Evolutionary conservation across 441 rosid species (phyloP).

Genomic region (Gossypium davidsonii): DNA sequence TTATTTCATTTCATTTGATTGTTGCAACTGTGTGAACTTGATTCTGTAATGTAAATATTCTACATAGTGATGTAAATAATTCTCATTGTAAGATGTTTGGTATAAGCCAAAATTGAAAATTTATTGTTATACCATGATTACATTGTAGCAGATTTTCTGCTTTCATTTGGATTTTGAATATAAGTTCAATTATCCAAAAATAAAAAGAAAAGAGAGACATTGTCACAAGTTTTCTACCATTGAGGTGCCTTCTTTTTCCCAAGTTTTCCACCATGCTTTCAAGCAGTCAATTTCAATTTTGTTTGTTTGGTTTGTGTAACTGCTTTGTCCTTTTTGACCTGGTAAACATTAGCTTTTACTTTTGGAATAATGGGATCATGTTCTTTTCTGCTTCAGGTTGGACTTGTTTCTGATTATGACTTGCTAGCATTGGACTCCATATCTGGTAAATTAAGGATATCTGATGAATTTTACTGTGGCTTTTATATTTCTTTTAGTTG

Average conservation of each 20-base stretch:
- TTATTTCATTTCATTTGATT: neutral
- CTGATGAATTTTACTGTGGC: conserved; percentile 11
- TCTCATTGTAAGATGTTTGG: neutral
- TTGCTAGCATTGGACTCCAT: conserved; percentile 87
- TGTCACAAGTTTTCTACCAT: neutral
- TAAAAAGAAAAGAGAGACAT: neutral
- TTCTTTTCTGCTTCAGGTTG: conserved; percentile 57
- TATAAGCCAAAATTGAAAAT: neutral
- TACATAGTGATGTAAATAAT: neutral
- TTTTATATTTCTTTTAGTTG: neutral
- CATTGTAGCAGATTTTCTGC: neutral
- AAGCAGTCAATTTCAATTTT: conserved; percentile 7
- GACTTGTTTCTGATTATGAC: conserved; percentile 93
- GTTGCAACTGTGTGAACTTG: neutral
- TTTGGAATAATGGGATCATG: neutral
- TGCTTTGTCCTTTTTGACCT: neutral
- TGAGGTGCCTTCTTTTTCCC: neutral
- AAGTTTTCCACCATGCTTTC: neutral
- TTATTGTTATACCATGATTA: neutral
- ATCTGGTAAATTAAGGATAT: conserved; percentile 48
- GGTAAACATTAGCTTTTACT: neutral
- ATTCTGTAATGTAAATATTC: neutral
- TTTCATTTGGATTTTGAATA: neutral
- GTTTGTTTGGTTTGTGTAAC: neutral
- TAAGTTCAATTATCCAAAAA: neutral